These are phyloP conservation scores for Saturnispora besseyi DNA, from an alignment of 805 yeast species.

Conservation along the genomic window DNA sequence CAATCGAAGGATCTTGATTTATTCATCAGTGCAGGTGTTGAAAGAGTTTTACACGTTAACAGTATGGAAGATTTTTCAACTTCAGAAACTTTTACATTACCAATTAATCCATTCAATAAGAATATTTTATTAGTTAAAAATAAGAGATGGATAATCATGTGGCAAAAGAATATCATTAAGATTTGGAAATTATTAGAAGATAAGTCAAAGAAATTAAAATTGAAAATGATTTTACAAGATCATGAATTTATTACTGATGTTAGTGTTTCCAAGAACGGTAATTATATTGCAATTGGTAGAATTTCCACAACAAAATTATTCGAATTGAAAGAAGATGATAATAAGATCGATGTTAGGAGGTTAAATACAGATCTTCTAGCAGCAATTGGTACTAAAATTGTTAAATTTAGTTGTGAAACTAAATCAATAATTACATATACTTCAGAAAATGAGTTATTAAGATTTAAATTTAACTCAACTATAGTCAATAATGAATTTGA, in stretches of 20 bases:
- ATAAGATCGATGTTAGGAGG: slow-evolving; percentile 40
- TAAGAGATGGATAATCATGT: slow-evolving; percentile 52
- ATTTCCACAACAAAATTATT: slow-evolving; percentile 61
- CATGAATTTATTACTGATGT: slow-evolving; percentile 75
- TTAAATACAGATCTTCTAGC: slow-evolving; percentile 36
- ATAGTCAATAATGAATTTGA: slow-evolving; percentile 31
- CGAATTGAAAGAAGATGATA: slow-evolving; percentile 38
- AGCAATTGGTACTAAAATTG: slow-evolving; percentile 45
- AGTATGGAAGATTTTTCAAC: slow-evolving; percentile 60
- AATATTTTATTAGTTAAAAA: slow-evolving; percentile 33
- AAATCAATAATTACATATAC: slow-evolving; percentile 41
- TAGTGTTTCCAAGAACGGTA: slow-evolving; percentile 55
- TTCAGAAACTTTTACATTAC: slow-evolving; percentile 63
- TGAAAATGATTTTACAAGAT: slow-evolving; percentile 57
- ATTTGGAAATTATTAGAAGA: slow-evolving; percentile 53
- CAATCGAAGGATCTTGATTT: slow-evolving; percentile 62
- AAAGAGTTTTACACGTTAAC: slow-evolving; percentile 56
- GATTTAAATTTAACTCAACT: slow-evolving; percentile 29
- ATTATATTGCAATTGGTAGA: slow-evolving; percentile 64
- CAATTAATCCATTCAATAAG: slow-evolving; percentile 31
- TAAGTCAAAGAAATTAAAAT: slow-evolving; percentile 45
- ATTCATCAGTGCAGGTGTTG: slow-evolving; percentile 79
- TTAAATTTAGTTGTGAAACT: slow-evolving; percentile 35
- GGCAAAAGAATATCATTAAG: slow-evolving; percentile 77
- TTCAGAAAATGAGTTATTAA: slow-evolving; percentile 46